phyloP scores from a whole-genome alignment of 176 grass and related monocot species.

The Neostapfia colusana region DNA sequence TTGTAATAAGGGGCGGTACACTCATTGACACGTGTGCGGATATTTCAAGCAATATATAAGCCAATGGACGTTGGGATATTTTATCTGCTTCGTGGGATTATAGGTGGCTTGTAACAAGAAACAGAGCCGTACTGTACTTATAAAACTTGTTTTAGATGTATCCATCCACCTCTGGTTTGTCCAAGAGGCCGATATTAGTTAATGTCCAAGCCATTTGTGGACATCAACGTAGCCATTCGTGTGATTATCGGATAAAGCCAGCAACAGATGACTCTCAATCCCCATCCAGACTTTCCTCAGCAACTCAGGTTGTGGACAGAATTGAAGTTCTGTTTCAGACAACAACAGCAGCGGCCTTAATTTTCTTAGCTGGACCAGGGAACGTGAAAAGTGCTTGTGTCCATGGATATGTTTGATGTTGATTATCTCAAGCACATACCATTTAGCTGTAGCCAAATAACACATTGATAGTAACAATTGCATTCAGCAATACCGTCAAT shows the following conservation, averaged over 20 bases:
- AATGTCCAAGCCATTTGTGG: conserved; percentile 15
- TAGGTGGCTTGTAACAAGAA: conserved; percentile 10
- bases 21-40: conserved; percentile 17
- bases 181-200: no score
- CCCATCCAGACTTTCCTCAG: conserved; percentile 5
- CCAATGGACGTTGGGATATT: conserved; percentile 15
- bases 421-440: no score
- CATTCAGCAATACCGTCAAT: no score
- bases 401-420: no score
- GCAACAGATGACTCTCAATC: not conserved
- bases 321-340: not conserved
- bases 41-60: not conserved
- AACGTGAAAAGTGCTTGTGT: no score
- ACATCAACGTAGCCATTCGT: no score
- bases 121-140: not conserved
- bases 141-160: conserved; percentile 26
- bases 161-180: conserved; percentile 1
- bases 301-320: conserved; percentile 5
- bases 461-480: no score
- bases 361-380: not conserved
- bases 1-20: not conserved
- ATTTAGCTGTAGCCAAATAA: no score
- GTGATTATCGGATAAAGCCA: not conserved
- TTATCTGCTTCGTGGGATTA: not conserved
- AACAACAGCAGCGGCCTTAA: conserved; percentile 1